phyloP scores from a whole-genome alignment of 495 filamentous ascomycete genomes.

The Penicillium mononematosum region DNA sequence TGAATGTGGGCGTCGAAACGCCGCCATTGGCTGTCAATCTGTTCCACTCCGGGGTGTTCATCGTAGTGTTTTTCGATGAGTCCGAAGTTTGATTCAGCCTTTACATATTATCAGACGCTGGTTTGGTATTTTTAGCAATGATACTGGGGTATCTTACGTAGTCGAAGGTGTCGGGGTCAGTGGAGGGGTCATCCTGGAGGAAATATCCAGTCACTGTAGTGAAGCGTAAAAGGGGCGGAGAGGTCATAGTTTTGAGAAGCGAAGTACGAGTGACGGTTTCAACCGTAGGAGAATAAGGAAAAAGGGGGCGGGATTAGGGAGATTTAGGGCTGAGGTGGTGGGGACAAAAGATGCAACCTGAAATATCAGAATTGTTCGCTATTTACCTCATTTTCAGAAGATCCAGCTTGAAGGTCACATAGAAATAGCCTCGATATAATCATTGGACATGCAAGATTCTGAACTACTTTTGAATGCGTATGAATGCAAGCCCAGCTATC shows the following conservation, averaged over 20 bases:
- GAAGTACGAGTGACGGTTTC: neutral
- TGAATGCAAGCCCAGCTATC: neutral
- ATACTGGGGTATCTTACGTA: slow-evolving; percentile 50
- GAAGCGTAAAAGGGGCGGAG: slow-evolving; percentile 23
- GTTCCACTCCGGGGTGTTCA: slow-evolving; percentile 34
- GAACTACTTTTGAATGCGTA: neutral
- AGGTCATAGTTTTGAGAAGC: slow-evolving; percentile 4
- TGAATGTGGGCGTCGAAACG: slow-evolving; percentile 56
- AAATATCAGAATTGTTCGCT: neutral
- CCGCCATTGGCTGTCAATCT: slow-evolving; percentile 59
- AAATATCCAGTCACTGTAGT: slow-evolving; percentile 66
- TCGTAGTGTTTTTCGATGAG: slow-evolving; percentile 57
- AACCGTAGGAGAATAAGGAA: neutral
- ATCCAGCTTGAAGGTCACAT: neutral
- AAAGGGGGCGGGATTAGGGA: slow-evolving; percentile 1
- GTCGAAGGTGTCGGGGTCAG: slow-evolving; percentile 64
- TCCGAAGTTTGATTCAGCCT: slow-evolving; percentile 61
- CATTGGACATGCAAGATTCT: neutral
- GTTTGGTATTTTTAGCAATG: neutral
- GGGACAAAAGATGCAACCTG: neutral
- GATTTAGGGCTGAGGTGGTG: slow-evolving; percentile 5
- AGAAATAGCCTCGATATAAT: neutral
- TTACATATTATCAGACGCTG: neutral
- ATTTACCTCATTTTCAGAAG: neutral
- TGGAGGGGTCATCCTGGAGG: slow-evolving; percentile 65